Conservation (phyloP, 139 green algal genomes). For the Nannochloris sp. region DNA sequence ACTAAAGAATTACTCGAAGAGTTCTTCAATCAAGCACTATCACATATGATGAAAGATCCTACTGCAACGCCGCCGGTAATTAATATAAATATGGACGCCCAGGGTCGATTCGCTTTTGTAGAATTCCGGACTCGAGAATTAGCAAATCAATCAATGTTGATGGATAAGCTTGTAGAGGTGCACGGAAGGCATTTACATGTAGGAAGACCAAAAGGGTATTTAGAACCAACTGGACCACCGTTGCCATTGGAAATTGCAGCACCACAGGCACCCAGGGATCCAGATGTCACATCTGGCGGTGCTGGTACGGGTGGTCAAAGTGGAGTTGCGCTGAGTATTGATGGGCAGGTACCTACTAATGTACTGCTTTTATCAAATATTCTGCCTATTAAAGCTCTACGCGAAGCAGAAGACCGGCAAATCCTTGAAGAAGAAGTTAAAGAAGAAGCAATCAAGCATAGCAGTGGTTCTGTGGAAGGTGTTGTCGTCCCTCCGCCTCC, state of each 20-base stretch:
- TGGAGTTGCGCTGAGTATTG: background rate
- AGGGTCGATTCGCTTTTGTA: slow-evolving; percentile 83
- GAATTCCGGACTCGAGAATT: slow-evolving; percentile 78
- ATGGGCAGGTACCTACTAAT: slow-evolving; percentile 20
- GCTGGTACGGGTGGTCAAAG: slow-evolving; percentile 11
- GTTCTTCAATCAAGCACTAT: slow-evolving; percentile 72
- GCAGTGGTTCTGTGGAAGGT: slow-evolving; percentile 44
- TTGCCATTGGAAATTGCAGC: slow-evolving; percentile 13
- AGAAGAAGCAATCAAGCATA: slow-evolving; percentile 54
- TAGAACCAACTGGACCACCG: slow-evolving; percentile 37
- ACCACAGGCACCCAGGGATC: background rate
- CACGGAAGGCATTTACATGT: slow-evolving; percentile 75
- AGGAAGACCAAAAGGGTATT: slow-evolving; percentile 82
- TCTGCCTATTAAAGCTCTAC: slow-evolving; percentile 40
- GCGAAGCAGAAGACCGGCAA: slow-evolving; percentile 31
- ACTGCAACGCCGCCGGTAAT: slow-evolving; percentile 62
- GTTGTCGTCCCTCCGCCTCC: slow-evolving; percentile 53
- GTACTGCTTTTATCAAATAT: slow-evolving; percentile 65
- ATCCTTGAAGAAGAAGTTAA: slow-evolving; percentile 61
- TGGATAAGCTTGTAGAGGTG: slow-evolving; percentile 84
- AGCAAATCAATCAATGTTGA: slow-evolving; percentile 58
- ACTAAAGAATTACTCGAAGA: slow-evolving; percentile 65
- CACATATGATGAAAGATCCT: slow-evolving; percentile 54
- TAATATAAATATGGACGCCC: slow-evolving; percentile 26
- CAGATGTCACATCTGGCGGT: slow-evolving; percentile 10